phyloP scores from a whole-genome alignment of 225 moss, liverwort and hornwort species.

The Lunularia cruciata region DNA sequence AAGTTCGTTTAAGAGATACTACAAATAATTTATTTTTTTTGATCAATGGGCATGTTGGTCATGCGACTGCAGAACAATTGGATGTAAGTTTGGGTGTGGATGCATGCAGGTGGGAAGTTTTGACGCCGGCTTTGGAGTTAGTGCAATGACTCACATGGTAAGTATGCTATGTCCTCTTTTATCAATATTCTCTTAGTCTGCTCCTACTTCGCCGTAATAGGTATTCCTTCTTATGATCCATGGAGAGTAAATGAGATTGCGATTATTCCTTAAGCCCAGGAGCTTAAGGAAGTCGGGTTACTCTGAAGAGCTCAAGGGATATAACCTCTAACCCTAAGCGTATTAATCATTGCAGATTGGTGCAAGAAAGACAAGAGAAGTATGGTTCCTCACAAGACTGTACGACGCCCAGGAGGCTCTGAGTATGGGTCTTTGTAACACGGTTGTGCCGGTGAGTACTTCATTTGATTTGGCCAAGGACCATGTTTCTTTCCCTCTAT shows the following conservation, averaged over 20 bases:
- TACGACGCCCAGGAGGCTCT: constrained; percentile 87
- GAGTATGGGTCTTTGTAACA: constrained; percentile 90
- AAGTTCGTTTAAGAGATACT: too few species aligned
- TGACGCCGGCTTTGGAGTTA: constrained; percentile 98
- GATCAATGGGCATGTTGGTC: too few species aligned
- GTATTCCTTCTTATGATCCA: too few species aligned
- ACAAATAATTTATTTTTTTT: too few species aligned
- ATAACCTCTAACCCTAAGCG: too few species aligned
- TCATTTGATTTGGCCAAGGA: neutral
- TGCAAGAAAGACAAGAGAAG: constrained; percentile 90
- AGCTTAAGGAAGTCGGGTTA: too few species aligned
- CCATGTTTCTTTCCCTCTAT: neutral
- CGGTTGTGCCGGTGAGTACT: constrained; percentile 83
- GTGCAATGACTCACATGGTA: constrained; percentile 96
- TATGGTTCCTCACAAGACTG: constrained; percentile 91
- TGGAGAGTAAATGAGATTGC: too few species aligned
- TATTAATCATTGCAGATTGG: constrained; percentile 65
- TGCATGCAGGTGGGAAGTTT: constrained; percentile 86
- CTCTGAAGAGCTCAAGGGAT: too few species aligned
- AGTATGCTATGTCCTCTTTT: neutral
- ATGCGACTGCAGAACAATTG: too few species aligned
- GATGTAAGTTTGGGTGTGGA: neutral
- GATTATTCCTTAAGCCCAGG: too few species aligned
- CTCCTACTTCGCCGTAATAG: neutral
- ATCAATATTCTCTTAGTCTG: neutral